Evolutionary conservation across 2,329 filamentous ascomycete genomes (phyloP).

Genomic region (Botrytis aclada): DNA sequence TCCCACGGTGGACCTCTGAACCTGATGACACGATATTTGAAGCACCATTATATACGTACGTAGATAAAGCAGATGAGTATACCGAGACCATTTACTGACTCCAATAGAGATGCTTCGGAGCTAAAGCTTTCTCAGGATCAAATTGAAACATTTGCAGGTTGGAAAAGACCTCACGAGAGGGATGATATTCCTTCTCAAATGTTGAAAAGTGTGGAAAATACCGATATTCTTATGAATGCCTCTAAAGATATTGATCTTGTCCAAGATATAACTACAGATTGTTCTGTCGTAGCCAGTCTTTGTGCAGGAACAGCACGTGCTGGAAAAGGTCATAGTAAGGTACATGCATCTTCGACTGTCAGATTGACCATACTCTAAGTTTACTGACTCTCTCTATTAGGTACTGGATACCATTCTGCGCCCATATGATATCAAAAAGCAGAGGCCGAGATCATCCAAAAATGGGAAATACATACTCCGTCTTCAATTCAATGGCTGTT

Average conservation of each 20-base stretch:
- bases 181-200: constrained; percentile 38
- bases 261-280: constrained; percentile 94
- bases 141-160: constrained; percentile 71
- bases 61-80: not conserved
- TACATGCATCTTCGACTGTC: constrained; percentile 47
- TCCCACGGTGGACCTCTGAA: constrained; percentile 76
- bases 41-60: constrained; percentile 56
- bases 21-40: constrained; percentile 62
- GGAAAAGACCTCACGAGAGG: constrained; percentile 74
- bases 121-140: constrained; percentile 75
- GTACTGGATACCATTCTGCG: constrained; percentile 70
- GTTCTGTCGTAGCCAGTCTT: constrained; percentile 92
- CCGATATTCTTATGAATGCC: constrained; percentile 53
- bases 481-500: constrained; percentile 95
- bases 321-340: constrained; percentile 65
- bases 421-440: constrained; percentile 63
- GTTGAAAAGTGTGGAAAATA: constrained; percentile 30
- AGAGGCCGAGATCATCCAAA: constrained; percentile 60
- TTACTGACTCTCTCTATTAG: constrained; percentile 41
- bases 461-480: constrained; percentile 89
- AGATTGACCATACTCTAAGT: not conserved
- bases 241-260: constrained; percentile 72
- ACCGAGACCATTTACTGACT: constrained; percentile 23
- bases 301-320: constrained; percentile 75
- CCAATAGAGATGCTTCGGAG: constrained; percentile 61